phyloP scores from a whole-genome alignment of 371 early-diverging fungal species.

The Dipsacomyces acuminosporus region DNA sequence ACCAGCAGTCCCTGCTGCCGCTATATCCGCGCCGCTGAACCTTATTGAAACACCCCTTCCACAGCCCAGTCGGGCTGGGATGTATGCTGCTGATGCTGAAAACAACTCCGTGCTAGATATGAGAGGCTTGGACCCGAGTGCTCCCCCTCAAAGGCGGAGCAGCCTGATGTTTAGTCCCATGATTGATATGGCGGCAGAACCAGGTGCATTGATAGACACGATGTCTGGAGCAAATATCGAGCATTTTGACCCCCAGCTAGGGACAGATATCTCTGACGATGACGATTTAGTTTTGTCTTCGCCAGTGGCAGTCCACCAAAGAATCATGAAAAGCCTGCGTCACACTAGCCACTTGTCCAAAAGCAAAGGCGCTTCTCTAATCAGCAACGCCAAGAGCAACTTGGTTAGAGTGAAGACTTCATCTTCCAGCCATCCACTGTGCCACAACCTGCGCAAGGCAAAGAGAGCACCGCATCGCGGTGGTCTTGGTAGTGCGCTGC shows the following conservation, averaged over 20 bases:
- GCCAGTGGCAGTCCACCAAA: not conserved
- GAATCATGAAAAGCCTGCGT: not conserved
- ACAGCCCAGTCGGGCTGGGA: not conserved
- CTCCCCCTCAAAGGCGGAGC: constrained; percentile 15
- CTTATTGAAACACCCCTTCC: not conserved
- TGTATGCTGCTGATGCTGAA: not conserved
- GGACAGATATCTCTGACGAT: not conserved
- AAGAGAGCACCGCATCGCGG: too few relatives aligned
- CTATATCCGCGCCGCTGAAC: not conserved
- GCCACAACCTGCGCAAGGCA: too few relatives aligned
- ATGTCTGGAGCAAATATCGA: constrained; percentile 3
- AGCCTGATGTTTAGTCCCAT: constrained; percentile 42
- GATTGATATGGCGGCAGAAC: constrained; percentile 28
- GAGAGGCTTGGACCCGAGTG: not conserved
- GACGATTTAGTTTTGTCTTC: not conserved
- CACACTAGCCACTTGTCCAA: too few relatives aligned
- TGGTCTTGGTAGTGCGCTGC: too few relatives aligned
- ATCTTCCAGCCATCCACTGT: too few relatives aligned
- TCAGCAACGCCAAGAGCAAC: too few relatives aligned
- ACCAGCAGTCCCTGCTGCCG: too few relatives aligned
- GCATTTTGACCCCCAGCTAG: not conserved
- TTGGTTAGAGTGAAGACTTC: too few relatives aligned
- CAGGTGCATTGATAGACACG: constrained; percentile 29
- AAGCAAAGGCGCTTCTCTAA: too few relatives aligned
- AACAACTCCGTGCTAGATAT: not conserved